These are phyloP conservation scores for Oryza meridionalis DNA, from an alignment of 176 grass and related monocot species.

Conservation along the genomic window DNA sequence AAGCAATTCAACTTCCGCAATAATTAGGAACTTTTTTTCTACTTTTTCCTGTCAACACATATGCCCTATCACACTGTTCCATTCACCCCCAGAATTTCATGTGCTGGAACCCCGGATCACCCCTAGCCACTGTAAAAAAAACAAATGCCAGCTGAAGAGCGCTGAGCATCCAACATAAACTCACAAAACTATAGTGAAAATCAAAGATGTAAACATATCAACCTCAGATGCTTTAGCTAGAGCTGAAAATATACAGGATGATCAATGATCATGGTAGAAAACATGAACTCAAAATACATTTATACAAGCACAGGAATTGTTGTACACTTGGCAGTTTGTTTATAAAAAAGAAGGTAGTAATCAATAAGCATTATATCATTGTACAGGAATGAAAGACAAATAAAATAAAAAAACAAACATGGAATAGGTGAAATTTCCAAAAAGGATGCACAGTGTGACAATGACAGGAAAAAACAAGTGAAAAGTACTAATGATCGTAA, in stretches of 20 bases:
- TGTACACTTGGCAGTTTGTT: background rate
- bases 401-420: background rate
- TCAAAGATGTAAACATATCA: slow-evolving; percentile 1
- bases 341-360: background rate
- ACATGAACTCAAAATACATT: slow-evolving; percentile 5
- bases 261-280: background rate
- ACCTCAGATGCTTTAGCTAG: slow-evolving; percentile 47
- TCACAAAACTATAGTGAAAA: slow-evolving; percentile 20
- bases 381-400: background rate
- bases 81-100: background rate
- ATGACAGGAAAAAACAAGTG: background rate
- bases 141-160: background rate
- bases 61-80: background rate
- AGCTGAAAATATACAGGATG: slow-evolving; percentile 35
- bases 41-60: background rate
- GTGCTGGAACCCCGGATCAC: background rate
- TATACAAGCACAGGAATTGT: background rate
- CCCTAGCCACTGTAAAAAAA: background rate
- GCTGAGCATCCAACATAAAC: background rate
- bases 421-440: background rate
- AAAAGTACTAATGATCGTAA: background rate
- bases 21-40: background rate
- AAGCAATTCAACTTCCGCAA: background rate
- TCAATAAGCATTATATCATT: background rate
- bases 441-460: background rate